phyloP scores from a whole-genome alignment of 306 rosid genomes.

The Begonia loranthoides region DNA sequence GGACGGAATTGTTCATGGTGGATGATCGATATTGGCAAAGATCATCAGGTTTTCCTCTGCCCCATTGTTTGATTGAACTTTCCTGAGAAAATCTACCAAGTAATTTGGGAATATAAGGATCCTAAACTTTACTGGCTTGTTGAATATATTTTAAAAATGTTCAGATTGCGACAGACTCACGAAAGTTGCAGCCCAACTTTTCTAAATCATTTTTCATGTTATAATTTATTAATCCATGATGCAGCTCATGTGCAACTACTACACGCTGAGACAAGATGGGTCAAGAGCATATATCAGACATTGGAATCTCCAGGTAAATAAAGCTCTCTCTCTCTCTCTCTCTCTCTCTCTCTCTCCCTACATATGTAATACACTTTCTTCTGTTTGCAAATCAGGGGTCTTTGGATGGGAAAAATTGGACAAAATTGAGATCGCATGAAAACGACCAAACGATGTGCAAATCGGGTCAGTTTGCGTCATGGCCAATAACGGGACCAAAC shows the following conservation, averaged over 20 bases:
- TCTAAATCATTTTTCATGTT: no score
- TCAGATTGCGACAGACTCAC: no score
- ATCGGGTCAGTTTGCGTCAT: constrained; percentile 87
- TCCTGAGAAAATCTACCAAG: no score
- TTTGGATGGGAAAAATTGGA: constrained; percentile 77
- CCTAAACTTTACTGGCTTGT: no score
- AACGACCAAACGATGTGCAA: constrained; percentile 66
- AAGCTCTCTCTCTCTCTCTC: not conserved
- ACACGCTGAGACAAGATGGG: constrained; percentile 82
- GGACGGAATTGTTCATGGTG: constrained; percentile 75
- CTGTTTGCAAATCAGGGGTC: constrained; percentile 43
- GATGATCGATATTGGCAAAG: constrained; percentile 76
- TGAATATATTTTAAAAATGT: no score
- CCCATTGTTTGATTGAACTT: not conserved
- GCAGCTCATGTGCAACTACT: constrained; percentile 89
- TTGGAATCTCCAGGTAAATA: constrained; percentile 85
- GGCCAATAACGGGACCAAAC: constrained; percentile 63
- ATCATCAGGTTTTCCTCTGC: constrained; percentile 54
- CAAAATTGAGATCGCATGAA: constrained; percentile 58
- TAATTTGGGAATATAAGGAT: no score
- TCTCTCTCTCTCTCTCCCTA: not conserved
- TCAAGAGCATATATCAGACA: constrained; percentile 68
- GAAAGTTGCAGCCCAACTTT: no score
- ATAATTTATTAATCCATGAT: constrained; percentile 9
- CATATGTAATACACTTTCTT: not conserved